A percentile compares a stretch with the other conserved stretches of the same genome.
Evolutionary conservation across 768 basidiomycete genomes (phyloP).

Genomic region (Rhodotorula diobovata): DNA sequence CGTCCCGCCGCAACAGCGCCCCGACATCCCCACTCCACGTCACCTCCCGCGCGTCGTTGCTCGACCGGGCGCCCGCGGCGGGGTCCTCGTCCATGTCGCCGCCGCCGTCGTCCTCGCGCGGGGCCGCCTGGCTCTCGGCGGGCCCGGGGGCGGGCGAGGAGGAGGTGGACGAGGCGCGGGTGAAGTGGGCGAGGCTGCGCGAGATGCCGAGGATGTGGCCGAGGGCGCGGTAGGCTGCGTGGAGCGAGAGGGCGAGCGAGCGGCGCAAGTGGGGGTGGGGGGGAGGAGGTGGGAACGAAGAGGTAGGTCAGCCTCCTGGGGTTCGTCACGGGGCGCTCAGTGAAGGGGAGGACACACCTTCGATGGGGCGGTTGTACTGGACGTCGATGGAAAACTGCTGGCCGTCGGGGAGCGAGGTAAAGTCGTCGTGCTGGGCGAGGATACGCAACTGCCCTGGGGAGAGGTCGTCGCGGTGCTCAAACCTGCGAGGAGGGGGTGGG

Average conservation of each 20-base stretch:
- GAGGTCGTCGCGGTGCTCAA: slow-evolving; percentile 17
- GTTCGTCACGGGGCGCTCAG: neutral
- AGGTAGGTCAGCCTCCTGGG: neutral
- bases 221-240: slow-evolving; percentile 38
- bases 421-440: slow-evolving; percentile 31
- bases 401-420: slow-evolving; percentile 6
- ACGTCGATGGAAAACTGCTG: slow-evolving; percentile 18
- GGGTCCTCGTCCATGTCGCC: slow-evolving; percentile 25
- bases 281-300: neutral
- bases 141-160: neutral
- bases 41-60: slow-evolving; percentile 3
- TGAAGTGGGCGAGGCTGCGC: slow-evolving; percentile 31
- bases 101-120: neutral
- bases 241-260: neutral
- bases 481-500: slow-evolving; percentile 9
- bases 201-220: slow-evolving; percentile 38
- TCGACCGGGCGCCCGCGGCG: neutral
- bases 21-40: slow-evolving; percentile 32
- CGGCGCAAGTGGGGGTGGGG: neutral
- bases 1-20: slow-evolving; percentile 22
- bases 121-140: neutral
- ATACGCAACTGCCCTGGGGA: slow-evolving; percentile 9
- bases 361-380: slow-evolving; percentile 30
- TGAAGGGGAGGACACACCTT: slow-evolving; percentile 18
- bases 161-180: neutral